Conservation (phyloP, 2,329 filamentous ascomycete species). For the Parastagonospora avenae region DNA sequence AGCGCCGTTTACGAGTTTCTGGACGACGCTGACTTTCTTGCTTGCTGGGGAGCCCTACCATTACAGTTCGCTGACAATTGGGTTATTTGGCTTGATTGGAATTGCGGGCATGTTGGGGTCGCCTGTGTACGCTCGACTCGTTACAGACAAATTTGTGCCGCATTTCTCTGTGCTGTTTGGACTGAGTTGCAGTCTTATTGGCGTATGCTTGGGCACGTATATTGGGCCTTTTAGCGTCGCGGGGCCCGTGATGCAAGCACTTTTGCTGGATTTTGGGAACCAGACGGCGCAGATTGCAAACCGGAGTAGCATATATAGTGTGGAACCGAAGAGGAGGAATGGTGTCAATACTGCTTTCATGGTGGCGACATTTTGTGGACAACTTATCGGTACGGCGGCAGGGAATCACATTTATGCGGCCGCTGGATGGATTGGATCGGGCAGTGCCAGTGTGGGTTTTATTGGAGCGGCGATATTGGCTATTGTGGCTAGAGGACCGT, state of each 20-base stretch:
- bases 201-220: slow-evolving; percentile 71
- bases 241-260: slow-evolving; percentile 74
- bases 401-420: slow-evolving; percentile 61
- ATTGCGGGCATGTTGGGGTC: slow-evolving; percentile 70
- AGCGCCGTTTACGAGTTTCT: slow-evolving; percentile 69
- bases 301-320: slow-evolving; percentile 69
- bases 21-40: slow-evolving; percentile 81
- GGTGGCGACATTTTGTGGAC: slow-evolving; percentile 75
- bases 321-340: slow-evolving; percentile 74
- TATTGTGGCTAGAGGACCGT: slow-evolving; percentile 58
- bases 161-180: slow-evolving; percentile 70
- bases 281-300: slow-evolving; percentile 79
- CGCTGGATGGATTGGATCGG: slow-evolving; percentile 62
- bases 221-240: slow-evolving; percentile 69
- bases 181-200: slow-evolving; percentile 62
- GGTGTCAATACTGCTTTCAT: slow-evolving; percentile 83
- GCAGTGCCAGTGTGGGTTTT: slow-evolving; percentile 62
- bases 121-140: slow-evolving; percentile 70
- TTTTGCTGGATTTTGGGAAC: slow-evolving; percentile 72
- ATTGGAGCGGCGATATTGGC: slow-evolving; percentile 56
- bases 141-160: slow-evolving; percentile 74
- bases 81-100: slow-evolving; percentile 79
- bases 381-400: slow-evolving; percentile 67
- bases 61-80: slow-evolving; percentile 71
- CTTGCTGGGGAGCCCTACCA: slow-evolving; percentile 72